A percentile compares a stretch with the other conserved stretches of the same genome.
Conservation (phyloP, 176 grass and related monocot species). For the Calamus simplicifolius region DNA sequence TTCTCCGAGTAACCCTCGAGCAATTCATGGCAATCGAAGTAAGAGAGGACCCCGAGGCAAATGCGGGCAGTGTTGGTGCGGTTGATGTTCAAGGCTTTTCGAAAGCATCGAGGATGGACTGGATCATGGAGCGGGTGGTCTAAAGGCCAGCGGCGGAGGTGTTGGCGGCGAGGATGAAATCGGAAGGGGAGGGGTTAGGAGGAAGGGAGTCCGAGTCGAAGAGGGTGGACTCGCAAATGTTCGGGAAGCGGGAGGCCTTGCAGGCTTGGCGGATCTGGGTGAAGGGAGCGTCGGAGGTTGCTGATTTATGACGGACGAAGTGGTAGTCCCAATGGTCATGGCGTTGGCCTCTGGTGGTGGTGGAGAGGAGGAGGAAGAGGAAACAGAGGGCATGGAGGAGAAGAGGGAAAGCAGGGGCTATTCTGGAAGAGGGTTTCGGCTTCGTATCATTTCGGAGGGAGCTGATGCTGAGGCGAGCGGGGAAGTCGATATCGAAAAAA, state of each 20-base stretch:
- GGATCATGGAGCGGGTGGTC: slow-evolving; percentile 45
- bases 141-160: slow-evolving; percentile 37
- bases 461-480: too few species aligned
- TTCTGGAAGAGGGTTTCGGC: too few species aligned
- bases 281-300: slow-evolving; percentile 16
- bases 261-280: slow-evolving; percentile 51
- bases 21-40: too few species aligned
- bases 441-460: too few species aligned
- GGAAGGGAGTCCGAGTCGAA: slow-evolving; percentile 8
- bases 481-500: too few species aligned
- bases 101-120: slow-evolving; percentile 46
- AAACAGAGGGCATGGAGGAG: slow-evolving; percentile 6
- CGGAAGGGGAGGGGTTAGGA: slow-evolving; percentile 18
- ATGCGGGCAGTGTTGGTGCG: too few species aligned
- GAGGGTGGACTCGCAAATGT: slow-evolving; percentile 54
- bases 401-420: too few species aligned
- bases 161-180: slow-evolving; percentile 31
- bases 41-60: too few species aligned
- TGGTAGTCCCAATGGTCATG: neutral
- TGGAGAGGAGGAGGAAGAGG: slow-evolving; percentile 4
- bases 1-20: too few species aligned
- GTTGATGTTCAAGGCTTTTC: slow-evolving; percentile 36
- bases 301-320: slow-evolving; percentile 8
- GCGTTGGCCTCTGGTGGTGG: neutral
- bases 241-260: slow-evolving; percentile 57